phyloP scores from a whole-genome alignment of 2,329 filamentous ascomycete genomes.

The Didymella pinodella region DNA sequence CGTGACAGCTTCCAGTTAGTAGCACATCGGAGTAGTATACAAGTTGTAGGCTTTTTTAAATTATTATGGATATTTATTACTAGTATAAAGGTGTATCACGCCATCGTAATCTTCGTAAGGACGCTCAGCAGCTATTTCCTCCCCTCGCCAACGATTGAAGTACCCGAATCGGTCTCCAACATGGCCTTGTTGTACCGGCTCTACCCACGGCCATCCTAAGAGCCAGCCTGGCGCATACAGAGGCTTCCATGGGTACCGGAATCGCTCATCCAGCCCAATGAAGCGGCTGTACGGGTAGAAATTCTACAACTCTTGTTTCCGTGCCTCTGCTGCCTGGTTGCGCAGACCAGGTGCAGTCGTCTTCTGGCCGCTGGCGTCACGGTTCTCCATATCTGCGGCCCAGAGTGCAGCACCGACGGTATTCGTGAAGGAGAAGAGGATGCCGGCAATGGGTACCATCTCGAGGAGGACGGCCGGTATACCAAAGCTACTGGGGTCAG shows the following conservation, averaged over 20 bases:
- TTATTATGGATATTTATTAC: background rate
- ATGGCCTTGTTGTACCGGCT: background rate
- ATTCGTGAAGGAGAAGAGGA: conserved; percentile 90
- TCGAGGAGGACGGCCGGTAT: conserved; percentile 84
- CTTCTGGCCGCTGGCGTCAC: conserved; percentile 26
- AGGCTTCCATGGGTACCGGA: conserved; percentile 48
- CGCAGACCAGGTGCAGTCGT: conserved; percentile 49
- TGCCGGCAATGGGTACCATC: conserved; percentile 81
- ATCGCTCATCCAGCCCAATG: conserved; percentile 17
- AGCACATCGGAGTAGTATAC: no score
- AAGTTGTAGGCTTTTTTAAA: no score
- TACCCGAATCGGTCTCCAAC: background rate
- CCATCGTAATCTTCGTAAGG: background rate
- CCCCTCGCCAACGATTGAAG: background rate
- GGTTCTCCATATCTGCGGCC: conserved; percentile 81
- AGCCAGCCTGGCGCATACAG: conserved; percentile 44
- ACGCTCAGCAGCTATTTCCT: background rate
- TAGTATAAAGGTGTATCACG: conserved; percentile 6
- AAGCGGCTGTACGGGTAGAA: conserved; percentile 9
- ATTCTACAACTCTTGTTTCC: conserved; percentile 46
- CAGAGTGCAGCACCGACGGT: conserved; percentile 92
- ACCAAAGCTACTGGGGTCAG: conserved; percentile 59
- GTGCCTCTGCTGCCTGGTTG: conserved; percentile 46
- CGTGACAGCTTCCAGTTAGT: no score
- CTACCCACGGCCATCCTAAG: conserved; percentile 39